A percentile compares a stretch with the other conserved stretches of the same genome.
Evolutionary conservation across 345 rosid genomes (phyloP).

Genomic region (Theobroma cacao): DNA sequence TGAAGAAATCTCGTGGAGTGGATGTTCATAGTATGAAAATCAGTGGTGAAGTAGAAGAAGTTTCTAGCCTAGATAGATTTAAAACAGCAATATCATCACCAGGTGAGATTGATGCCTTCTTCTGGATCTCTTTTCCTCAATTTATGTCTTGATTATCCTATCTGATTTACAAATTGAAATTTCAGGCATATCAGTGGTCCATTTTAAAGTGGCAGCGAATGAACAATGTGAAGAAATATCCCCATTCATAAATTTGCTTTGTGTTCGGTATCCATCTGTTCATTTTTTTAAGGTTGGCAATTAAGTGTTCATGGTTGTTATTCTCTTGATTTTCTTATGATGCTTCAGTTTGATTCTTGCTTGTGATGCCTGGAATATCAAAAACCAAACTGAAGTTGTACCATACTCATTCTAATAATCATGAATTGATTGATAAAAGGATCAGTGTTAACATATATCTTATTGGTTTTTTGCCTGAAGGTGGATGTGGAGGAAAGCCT

Average conservation of each 20-base stretch:
- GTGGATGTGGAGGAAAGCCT: conserved; percentile 67
- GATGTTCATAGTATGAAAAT: conserved; percentile 40
- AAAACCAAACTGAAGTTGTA: background rate
- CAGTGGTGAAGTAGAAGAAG: conserved; percentile 64
- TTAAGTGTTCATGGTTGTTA: background rate
- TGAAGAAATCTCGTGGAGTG: conserved; percentile 51
- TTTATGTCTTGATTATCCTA: background rate
- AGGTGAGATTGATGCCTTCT: conserved; percentile 35
- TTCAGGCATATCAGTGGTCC: conserved; percentile 43
- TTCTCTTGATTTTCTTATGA: background rate
- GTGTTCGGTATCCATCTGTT: conserved; percentile 37
- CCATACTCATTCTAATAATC: background rate
- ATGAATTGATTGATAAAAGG: background rate
- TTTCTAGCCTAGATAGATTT: conserved; percentile 53
- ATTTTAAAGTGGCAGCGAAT: conserved; percentile 30
- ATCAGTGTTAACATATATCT: background rate
- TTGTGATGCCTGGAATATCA: background rate
- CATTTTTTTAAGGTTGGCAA: conserved; percentile 34
- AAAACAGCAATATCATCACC: conserved; percentile 55
- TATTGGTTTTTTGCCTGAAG: conserved; percentile 23
- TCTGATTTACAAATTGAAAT: background rate
- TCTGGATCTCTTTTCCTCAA: background rate
- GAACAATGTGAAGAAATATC: conserved; percentile 37
- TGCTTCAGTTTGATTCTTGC: background rate
- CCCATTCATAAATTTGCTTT: conserved; percentile 34